Evolutionary conservation across 2,329 filamentous ascomycete genomes (phyloP).

Genomic region (Fusarium lateritium): DNA sequence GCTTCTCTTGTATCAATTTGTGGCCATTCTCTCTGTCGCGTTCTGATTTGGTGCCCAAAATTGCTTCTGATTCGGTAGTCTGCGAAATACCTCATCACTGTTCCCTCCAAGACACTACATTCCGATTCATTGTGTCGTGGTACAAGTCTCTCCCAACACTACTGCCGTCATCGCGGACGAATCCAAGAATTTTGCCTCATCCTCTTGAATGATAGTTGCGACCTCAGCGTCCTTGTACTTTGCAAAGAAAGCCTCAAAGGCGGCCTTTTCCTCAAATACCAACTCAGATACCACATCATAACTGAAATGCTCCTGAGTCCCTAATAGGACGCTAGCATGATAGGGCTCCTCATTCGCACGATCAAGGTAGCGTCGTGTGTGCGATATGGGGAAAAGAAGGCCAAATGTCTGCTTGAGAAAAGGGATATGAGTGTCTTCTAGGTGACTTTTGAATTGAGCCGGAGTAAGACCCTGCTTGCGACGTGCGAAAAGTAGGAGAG

Average conservation of each 20-base stretch:
- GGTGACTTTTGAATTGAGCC: slow-evolving; percentile 2
- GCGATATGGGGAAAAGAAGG: neutral
- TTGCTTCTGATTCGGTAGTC: too few relatives aligned
- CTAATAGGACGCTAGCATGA: neutral
- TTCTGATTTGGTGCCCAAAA: too few relatives aligned
- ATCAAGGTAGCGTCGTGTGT: slow-evolving; percentile 2
- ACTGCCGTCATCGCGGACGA: neutral
- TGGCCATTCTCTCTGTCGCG: too few relatives aligned
- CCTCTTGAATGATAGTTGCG: neutral
- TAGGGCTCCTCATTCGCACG: neutral
- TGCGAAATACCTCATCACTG: too few relatives aligned
- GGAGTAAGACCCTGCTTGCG: slow-evolving; percentile 4
- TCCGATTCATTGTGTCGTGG: too few relatives aligned
- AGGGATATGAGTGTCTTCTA: slow-evolving; percentile 13
- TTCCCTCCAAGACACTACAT: too few relatives aligned
- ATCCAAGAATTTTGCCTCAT: neutral
- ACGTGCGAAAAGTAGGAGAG: neutral
- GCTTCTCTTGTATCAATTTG: too few relatives aligned
- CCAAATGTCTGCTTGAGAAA: slow-evolving; percentile 1
- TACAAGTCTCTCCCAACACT: neutral
- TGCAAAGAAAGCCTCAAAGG: neutral
- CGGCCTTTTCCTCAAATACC: neutral
- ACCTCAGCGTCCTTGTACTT: neutral
- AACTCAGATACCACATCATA: slow-evolving; percentile 2
- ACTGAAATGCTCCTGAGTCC: neutral